Evolutionary conservation across 2,329 filamentous ascomycete species (phyloP).

Genomic region (Epichloe gansuensis): DNA sequence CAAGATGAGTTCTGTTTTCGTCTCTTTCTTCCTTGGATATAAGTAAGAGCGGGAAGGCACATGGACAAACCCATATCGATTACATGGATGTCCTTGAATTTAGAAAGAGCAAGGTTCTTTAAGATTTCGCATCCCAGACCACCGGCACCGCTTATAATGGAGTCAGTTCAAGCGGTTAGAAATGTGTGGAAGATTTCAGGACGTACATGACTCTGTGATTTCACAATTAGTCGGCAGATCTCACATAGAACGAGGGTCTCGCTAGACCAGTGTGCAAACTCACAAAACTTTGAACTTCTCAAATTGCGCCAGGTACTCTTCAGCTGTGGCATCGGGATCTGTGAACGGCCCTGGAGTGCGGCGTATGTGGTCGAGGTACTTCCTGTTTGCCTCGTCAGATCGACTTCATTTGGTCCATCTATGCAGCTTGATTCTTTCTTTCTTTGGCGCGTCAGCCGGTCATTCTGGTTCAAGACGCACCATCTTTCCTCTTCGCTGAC

Average conservation of each 20-base stretch:
- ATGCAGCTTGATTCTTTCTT: not conserved
- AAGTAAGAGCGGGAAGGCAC: not conserved
- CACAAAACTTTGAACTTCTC: slow-evolving; percentile 66
- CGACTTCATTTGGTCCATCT: not conserved
- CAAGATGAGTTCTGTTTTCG: not conserved
- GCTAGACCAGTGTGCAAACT: slow-evolving; percentile 17
- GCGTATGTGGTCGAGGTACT: slow-evolving; percentile 71
- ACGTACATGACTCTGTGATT: slow-evolving; percentile 38
- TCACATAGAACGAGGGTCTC: not conserved
- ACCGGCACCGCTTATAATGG: slow-evolving; percentile 61
- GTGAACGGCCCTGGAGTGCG: slow-evolving; percentile 70
- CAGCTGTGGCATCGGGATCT: slow-evolving; percentile 44
- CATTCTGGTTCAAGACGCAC: slow-evolving; percentile 11
- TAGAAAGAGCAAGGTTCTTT: slow-evolving; percentile 89
- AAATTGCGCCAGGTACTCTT: slow-evolving; percentile 43
- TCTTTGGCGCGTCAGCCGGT: too few relatives aligned
- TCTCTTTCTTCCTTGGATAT: not conserved
- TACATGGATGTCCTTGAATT: slow-evolving; percentile 94
- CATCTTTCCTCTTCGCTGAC: slow-evolving; percentile 22
- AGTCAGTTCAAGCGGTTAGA: not conserved
- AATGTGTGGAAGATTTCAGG: slow-evolving; percentile 1
- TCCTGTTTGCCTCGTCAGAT: slow-evolving; percentile 38
- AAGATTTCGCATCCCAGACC: slow-evolving; percentile 93
- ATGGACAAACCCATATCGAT: slow-evolving; percentile 81
- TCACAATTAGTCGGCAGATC: not conserved